phyloP scores from a whole-genome alignment of 306 rosid genomes.

The Luffa acutangula region DNA sequence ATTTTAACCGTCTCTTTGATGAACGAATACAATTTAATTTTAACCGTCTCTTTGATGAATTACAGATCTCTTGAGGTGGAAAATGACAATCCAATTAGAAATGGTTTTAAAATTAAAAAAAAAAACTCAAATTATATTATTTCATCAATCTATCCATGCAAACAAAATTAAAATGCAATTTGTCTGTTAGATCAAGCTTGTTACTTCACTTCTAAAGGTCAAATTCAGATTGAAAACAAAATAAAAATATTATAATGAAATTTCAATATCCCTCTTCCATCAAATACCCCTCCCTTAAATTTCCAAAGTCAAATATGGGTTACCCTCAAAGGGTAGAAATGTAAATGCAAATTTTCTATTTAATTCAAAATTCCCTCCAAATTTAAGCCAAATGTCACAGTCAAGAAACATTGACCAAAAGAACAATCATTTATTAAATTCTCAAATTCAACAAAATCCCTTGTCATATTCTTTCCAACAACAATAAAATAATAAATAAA shows the following conservation, averaged over 20 bases:
- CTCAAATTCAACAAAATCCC: background rate
- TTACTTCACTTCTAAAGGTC: background rate
- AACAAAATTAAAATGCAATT: background rate
- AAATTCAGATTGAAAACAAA: background rate
- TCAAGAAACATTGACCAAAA: background rate
- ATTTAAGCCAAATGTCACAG: background rate
- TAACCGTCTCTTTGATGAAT: too few relatives aligned
- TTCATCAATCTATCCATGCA: background rate
- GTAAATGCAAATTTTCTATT: background rate
- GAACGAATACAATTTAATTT: too few relatives aligned
- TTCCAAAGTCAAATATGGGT: background rate
- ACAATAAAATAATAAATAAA: background rate
- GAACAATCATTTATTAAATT: background rate
- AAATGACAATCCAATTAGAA: background rate
- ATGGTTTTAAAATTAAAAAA: background rate
- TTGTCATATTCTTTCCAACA: background rate
- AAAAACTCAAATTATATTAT: background rate
- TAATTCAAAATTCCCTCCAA: conserved; percentile 7
- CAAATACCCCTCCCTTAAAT: background rate
- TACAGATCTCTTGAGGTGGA: too few relatives aligned
- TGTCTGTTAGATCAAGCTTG: background rate
- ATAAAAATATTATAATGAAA: background rate
- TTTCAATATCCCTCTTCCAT: background rate
- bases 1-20: too few relatives aligned
- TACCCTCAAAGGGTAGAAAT: background rate